Evolutionary conservation across 805 yeast genomes (phyloP).

Genomic region (Candida vaughaniae): DNA sequence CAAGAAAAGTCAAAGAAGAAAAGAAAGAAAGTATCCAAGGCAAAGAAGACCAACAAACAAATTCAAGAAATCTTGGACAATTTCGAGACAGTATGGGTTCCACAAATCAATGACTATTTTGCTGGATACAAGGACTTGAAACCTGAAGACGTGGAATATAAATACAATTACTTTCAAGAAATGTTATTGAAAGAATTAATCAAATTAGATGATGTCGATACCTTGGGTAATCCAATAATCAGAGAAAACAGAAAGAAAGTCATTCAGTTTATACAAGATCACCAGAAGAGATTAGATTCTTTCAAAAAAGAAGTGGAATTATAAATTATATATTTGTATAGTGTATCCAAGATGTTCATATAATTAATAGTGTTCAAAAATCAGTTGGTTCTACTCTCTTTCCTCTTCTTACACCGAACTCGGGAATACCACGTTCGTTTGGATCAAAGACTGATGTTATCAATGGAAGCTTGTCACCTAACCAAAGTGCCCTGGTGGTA

Average conservation of each 20-base stretch:
- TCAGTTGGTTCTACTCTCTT: constrained; percentile 2
- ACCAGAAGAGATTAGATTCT: constrained; percentile 55
- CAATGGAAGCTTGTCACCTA: constrained; percentile 24
- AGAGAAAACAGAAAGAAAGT: constrained; percentile 58
- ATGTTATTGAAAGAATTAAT: constrained; percentile 63
- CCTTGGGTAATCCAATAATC: constrained; percentile 47
- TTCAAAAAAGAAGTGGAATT: constrained; percentile 32
- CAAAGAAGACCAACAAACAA: constrained; percentile 39
- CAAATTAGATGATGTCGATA: constrained; percentile 65
- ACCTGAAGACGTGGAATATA: constrained; percentile 41
- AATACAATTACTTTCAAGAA: constrained; percentile 62
- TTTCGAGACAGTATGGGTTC: constrained; percentile 41
- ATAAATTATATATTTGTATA: constrained; percentile 8
- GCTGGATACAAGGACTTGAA: constrained; percentile 24
- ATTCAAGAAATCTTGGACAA: constrained; percentile 39
- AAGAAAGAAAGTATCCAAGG: constrained; percentile 38
- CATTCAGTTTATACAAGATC: constrained; percentile 59
- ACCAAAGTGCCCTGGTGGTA: constrained; percentile 28
- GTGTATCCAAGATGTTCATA: not conserved
- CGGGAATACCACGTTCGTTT: constrained; percentile 18
- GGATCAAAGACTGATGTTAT: constrained; percentile 1
- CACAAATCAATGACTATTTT: constrained; percentile 34
- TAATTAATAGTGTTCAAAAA: too few species aligned
- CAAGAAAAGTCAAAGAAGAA: constrained; percentile 19
- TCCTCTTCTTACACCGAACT: constrained; percentile 26